Evolutionary conservation across 2,329 filamentous ascomycete species (phyloP).

Genomic region (Harringtonia lauricola): DNA sequence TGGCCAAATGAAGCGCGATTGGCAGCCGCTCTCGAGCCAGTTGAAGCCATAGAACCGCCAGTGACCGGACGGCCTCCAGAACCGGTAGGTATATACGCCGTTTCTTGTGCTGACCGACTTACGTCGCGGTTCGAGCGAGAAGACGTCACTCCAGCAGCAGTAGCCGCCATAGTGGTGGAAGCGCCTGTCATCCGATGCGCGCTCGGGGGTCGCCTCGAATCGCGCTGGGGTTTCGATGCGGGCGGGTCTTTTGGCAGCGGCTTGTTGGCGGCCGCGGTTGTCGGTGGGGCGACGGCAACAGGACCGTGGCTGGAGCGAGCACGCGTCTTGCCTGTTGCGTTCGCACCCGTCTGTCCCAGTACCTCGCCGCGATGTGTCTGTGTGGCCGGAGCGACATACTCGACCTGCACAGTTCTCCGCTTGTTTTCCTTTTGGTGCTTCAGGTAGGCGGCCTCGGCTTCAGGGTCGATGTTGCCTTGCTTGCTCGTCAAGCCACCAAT

Average conservation of each 20-base stretch:
- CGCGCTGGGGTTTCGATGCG: conserved; percentile 23
- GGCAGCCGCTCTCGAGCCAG: conserved; percentile 49
- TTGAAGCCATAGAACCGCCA: conserved; percentile 66
- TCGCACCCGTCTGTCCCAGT: conserved; percentile 6
- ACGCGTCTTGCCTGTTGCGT: conserved; percentile 32
- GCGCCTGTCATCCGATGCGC: conserved; percentile 32
- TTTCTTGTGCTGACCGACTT: conserved; percentile 43
- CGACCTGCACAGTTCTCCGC: conserved; percentile 88
- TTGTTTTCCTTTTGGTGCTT: conserved; percentile 77
- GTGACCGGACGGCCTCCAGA: conserved; percentile 58
- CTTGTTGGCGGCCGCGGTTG: conserved; percentile 34
- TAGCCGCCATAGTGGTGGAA: conserved; percentile 24
- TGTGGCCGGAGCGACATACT: conserved; percentile 88
- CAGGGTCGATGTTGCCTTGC: conserved; percentile 61
- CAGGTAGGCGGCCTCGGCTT: conserved; percentile 41
- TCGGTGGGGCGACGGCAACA: conserved; percentile 23
- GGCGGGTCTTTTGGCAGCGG: conserved; percentile 48
- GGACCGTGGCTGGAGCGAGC: conserved; percentile 44
- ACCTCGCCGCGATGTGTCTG: conserved; percentile 61
- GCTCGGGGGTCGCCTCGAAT: conserved; percentile 33
- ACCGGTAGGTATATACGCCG: conserved; percentile 38
- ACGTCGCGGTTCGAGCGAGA: conserved; percentile 22
- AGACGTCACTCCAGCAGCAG: conserved; percentile 20
- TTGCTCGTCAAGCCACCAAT: conserved; percentile 60
- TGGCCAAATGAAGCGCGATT: conserved; percentile 72